Evolutionary conservation across 225 moss, liverwort and hornwort genomes (phyloP).

Genomic region (Polytrichum formosum): DNA sequence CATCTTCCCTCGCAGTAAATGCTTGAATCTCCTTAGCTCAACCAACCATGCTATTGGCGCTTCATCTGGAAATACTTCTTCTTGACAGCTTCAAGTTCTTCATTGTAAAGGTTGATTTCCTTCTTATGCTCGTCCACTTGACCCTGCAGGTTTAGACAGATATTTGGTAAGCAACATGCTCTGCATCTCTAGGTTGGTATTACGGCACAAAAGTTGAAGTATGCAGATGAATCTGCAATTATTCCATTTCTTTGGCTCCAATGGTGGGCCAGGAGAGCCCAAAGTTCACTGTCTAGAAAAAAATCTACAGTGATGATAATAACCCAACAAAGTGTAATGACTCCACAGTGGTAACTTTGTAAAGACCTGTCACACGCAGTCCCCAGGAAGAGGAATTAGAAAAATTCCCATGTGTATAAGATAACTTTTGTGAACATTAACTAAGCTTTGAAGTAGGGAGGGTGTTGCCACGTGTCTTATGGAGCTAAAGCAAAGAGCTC

Average conservation of each 20-base stretch:
- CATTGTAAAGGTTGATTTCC: constrained; percentile 37
- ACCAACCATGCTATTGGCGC: constrained; percentile 6
- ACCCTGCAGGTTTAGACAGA: constrained; percentile 21
- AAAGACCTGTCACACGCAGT: too few relatives aligned
- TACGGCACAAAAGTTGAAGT: too few relatives aligned
- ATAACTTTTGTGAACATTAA: too few relatives aligned
- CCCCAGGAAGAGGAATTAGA: too few relatives aligned
- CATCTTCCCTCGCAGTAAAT: not conserved
- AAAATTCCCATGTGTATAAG: too few relatives aligned
- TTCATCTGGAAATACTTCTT: constrained; percentile 54
- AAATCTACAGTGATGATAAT: too few relatives aligned
- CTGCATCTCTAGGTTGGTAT: not conserved
- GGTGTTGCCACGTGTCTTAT: not conserved
- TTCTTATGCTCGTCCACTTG: constrained; percentile 49
- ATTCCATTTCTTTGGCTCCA: too few relatives aligned
- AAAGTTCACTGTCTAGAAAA: too few relatives aligned
- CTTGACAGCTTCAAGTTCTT: constrained; percentile 47
- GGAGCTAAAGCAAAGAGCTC: not conserved
- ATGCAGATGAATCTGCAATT: too few relatives aligned
- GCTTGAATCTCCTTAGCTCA: not conserved
- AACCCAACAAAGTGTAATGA: too few relatives aligned
- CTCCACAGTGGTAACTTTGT: too few relatives aligned
- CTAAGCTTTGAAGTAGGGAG: not conserved
- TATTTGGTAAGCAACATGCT: not conserved
- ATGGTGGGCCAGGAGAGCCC: too few relatives aligned